Base-by-base conservation (phyloP, 2,329 filamentous ascomycete genomes). In the Lachnellula occidentalis region DNA sequence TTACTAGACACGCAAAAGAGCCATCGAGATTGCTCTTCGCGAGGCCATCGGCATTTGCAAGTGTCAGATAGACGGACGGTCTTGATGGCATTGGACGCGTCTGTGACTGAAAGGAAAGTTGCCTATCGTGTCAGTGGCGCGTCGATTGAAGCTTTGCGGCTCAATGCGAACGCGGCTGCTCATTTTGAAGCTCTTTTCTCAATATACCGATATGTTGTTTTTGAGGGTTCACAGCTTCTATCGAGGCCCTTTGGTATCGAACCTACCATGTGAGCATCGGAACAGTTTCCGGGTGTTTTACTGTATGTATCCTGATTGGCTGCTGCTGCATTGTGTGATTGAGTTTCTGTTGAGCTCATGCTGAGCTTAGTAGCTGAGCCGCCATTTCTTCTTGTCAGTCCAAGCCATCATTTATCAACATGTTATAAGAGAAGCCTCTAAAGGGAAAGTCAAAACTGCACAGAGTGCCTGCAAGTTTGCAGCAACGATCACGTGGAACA, bases 1-100 rank as follows among this genome's bases (percentile, higher is more conserved):
- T 76, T 79, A 79, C 78, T 0, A 76, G 78, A 62, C 78, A 81
- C 37, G 76, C 68, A 55, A 82, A 77, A 5, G 67, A 67, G 17
- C 75, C 71, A 12, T 63, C 66, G 2, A 73, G 70, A 43, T 80
- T 74, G 49, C 78, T 82, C 60, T 82, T 82, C 42, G 72, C 65
- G 8, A 82, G 71, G 50, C 70, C 72, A 34, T 69, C 67, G 45
- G 81, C 60, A 19, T 68, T 66, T 5, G 78, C 70, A 3, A 82
- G 64, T 1, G 71, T 67, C 6, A 2, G 7, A 8, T 8, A 8
- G 74, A 74, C 36, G 74, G 5, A 79, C 71, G 0, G 66, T 77
- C 11, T 64, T 54, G 54, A 72, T 63, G 4, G 77, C 69, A 5
- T 70, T 59, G 0, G 69, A 64, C 1, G 57, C 61, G 15, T 71